These are phyloP conservation scores for Candida awuae DNA, from an alignment of 805 yeast species.

Conservation along the genomic window DNA sequence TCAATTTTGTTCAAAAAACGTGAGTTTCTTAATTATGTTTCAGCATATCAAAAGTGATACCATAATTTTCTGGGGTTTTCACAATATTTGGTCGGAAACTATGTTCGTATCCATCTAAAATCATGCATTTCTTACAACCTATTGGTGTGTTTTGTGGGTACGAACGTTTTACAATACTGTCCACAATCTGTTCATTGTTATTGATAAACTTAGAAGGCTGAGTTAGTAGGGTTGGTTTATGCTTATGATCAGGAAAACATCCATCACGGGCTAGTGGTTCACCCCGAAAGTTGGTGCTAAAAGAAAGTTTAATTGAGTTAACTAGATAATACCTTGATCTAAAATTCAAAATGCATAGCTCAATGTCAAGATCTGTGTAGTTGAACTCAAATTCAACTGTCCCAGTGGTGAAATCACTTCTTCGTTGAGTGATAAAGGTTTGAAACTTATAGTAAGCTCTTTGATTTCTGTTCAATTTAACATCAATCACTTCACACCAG, in stretches of 20 bases:
- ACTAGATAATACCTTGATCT: not conserved
- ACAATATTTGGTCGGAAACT: slow-evolving; percentile 12
- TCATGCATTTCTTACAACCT: slow-evolving; percentile 11
- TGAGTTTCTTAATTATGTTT: too few relatives aligned
- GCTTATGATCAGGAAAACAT: not conserved
- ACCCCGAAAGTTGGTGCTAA: not conserved
- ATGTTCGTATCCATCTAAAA: slow-evolving; percentile 19
- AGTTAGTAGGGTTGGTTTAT: not conserved
- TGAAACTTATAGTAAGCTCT: too few relatives aligned
- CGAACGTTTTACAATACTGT: not conserved
- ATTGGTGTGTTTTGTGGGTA: not conserved
- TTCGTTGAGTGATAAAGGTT: too few relatives aligned
- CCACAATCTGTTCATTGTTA: not conserved
- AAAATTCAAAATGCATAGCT: slow-evolving; percentile 3
- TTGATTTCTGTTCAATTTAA: too few relatives aligned
- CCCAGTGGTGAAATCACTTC: too few relatives aligned
- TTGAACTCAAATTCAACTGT: not conserved
- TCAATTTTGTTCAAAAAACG: too few relatives aligned
- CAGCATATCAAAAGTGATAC: too few relatives aligned
- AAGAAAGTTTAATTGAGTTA: not conserved
- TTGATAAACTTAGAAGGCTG: not conserved
- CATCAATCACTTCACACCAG: too few relatives aligned
- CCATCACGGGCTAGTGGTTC: not conserved
- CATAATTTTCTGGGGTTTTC: not conserved
- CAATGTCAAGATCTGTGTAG: not conserved